Conservation (phyloP, 2,329 filamentous ascomycete genomes). For the Microsporum audouinii region DNA sequence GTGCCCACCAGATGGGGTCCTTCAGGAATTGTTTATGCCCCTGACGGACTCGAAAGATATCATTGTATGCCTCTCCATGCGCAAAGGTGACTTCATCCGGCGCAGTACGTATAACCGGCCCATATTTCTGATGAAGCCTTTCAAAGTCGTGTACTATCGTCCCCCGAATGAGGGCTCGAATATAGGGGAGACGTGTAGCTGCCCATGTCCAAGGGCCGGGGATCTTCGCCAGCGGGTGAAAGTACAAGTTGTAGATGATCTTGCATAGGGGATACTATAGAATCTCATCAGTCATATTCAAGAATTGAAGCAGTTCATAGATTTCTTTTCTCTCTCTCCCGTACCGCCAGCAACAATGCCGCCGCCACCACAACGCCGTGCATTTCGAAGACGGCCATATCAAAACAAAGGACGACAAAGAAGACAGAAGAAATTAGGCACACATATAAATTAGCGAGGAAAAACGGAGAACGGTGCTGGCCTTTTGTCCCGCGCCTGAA, state of each 20-base stretch:
- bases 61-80: conserved; percentile 19
- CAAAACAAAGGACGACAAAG: neutral
- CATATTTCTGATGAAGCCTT: conserved; percentile 21
- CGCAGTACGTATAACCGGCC: conserved; percentile 22
- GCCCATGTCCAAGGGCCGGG: conserved; percentile 16
- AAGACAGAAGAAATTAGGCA: neutral
- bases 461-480: neutral
- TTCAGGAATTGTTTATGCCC: conserved; percentile 7
- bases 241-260: conserved; percentile 18
- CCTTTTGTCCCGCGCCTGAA: neutral
- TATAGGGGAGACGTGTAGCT: conserved; percentile 14
- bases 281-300: neutral
- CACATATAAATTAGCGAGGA: neutral
- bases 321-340: neutral
- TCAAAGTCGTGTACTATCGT: conserved; percentile 17
- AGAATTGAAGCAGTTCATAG: too few species aligned
- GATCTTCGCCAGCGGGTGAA: conserved; percentile 18
- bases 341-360: neutral
- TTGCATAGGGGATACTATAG: neutral
- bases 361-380: neutral
- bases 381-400: neutral
- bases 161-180: conserved; percentile 11
- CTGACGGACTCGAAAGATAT: conserved; percentile 20
- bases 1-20: neutral
- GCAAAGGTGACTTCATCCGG: conserved; percentile 21